Base-by-base conservation (phyloP, 2,329 filamentous ascomycete genomes). In the Xylariaceae sp. region DNA sequence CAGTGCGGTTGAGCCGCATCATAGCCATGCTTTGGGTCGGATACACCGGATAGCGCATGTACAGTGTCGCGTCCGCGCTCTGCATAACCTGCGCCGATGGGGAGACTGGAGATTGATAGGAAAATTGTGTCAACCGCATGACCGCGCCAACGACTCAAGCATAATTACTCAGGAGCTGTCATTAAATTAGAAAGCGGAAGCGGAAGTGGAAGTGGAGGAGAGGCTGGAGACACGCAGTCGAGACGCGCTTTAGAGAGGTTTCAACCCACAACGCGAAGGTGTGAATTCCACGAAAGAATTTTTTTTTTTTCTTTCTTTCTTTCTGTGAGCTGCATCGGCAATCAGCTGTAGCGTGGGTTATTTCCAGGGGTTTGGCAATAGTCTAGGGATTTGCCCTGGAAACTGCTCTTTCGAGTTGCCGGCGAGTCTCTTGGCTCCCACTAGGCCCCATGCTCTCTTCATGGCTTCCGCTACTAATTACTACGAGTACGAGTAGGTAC, bases 1-100 rank as follows among this genome's bases (percentile, higher is more conserved):
- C 44, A 39, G 45, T 47, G 18, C 59, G 56, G 54, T 53, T 61
- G 61, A 63, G 61, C 61, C 61, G 61, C 61, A 63, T 57, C 51
- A 57, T 53, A 61, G 59, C 59, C 56, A 59, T 56, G 59, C 51
- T 49, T 56, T 50, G 61, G 53, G 50, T 58, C 55, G 54, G 54
- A 13, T n/a, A 37, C 18, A n/a, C 41, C 49, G n/a, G 10, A 23
- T 41, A 9, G 47, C 5, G 17, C 17, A 18, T 11, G 17, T n/a
- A 49, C 47, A 23, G 47, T 11, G 47, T 18, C 9, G 47, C 17
- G 13, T 45, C 41, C 9, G 41, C 41, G n/a, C 37, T 41, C 37
- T 41, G 37, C 37, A 41, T 13, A 30, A 30, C 4, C 23, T 30
- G 23, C 23, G 23, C 23, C 23, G 23, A 30, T 30, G 23, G 5